Evolutionary conservation across 78 protist genomes (phyloP).

Genomic region (Carpediemonas membranifera): DNA sequence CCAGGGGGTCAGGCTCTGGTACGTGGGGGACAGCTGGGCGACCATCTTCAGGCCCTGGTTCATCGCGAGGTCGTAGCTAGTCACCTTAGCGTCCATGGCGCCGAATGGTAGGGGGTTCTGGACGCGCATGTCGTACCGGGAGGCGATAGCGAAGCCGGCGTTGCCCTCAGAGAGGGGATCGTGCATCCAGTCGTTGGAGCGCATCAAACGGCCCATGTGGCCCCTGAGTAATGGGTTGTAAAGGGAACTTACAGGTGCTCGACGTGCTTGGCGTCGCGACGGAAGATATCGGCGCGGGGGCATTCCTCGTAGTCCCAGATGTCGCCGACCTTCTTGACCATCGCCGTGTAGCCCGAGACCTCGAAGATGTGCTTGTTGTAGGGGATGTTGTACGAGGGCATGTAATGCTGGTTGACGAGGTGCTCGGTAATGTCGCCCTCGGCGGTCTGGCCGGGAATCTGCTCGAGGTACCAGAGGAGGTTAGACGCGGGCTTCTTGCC

Average conservation of each 20-base stretch:
- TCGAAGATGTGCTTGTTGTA: conserved; percentile 49
- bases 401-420: conserved; percentile 41
- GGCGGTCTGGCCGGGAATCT: conserved; percentile 58
- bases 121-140: conserved; percentile 14
- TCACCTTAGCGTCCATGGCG: too few species aligned
- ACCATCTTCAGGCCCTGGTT: too few species aligned
- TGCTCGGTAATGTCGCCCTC: conserved; percentile 29
- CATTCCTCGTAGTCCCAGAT: conserved; percentile 22
- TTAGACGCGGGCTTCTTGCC: conserved; percentile 38
- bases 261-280: too few species aligned
- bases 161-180: background rate
- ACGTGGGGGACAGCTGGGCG: too few species aligned
- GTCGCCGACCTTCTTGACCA: conserved; percentile 13
- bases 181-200: too few species aligned
- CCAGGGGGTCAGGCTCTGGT: too few species aligned
- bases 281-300: too few species aligned
- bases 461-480: conserved; percentile 61
- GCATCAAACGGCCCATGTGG: too few species aligned
- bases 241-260: too few species aligned
- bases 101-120: too few species aligned
- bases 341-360: conserved; percentile 43
- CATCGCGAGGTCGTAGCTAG: too few species aligned
- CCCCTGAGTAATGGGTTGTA: too few species aligned
- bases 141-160: background rate
- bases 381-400: conserved; percentile 70